Evolutionary conservation across 192 early-diverging fungal species (phyloP).

Genomic region (Backusella mclennaniae): DNA sequence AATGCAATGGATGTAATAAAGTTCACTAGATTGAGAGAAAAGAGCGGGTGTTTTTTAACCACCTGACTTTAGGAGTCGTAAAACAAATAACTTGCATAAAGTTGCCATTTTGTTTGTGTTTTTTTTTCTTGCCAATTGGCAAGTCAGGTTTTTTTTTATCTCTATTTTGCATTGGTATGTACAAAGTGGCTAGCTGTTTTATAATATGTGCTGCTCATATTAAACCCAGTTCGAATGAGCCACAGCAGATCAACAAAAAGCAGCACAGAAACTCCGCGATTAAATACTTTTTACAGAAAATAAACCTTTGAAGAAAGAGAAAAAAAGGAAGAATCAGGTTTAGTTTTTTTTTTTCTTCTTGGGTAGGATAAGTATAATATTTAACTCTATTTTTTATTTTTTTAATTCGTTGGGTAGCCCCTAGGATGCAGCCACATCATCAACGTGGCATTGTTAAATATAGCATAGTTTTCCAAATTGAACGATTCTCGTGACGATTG

Average conservation of each 20-base stretch:
- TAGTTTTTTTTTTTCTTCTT: background rate
- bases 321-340: background rate
- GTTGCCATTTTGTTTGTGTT: constrained; percentile 1
- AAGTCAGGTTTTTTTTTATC: background rate
- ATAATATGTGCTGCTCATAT: background rate
- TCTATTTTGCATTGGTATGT: background rate
- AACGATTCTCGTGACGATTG: background rate
- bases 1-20: background rate
- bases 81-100: constrained; percentile 2
- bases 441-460: constrained; percentile 7
- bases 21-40: background rate
- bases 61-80: background rate
- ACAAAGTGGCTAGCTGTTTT: background rate
- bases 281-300: background rate
- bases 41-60: constrained; percentile 3
- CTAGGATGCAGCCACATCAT: background rate
- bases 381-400: background rate
- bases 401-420: background rate
- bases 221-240: background rate
- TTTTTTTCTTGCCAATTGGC: background rate
- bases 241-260: background rate
- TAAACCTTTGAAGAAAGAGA: background rate
- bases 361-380: background rate
- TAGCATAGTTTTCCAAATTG: background rate
- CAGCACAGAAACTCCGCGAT: background rate